Base-by-base conservation (phyloP, 1,284 basidiomycete species). In the Malassezia furfur region DNA sequence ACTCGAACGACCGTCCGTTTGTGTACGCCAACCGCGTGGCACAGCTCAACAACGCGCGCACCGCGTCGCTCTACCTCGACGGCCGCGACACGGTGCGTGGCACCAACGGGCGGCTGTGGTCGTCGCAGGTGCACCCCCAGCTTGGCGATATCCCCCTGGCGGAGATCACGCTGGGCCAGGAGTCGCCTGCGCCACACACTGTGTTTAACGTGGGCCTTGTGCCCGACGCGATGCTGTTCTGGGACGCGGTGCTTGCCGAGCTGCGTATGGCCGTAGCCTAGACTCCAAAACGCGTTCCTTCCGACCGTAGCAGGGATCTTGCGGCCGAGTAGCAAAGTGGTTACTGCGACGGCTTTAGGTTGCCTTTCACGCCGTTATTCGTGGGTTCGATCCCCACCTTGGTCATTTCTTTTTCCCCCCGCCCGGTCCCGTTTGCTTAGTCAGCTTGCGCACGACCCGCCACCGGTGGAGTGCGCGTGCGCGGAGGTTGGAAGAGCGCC, bases 51-150 rank as follows among this genome's bases (percentile, higher is more conserved):
- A 28, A 50, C 17, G 70, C 70, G 7, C 63, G 67, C 34, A 48
- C 40, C 12, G 63, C 66, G 11, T 60, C 57, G 4, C 40, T 70
- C 8, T 44, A 57, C 0, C 58, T 67, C 1, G 55, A 60, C 6
- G 65, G 65, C 3, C 60, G 60, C 25, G 68, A 70, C 32, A 51
- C 62, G 14, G 63, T 65, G 39, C 68, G 67, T 50, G 68, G 70
- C 9, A 49, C 54, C 46, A 25, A 37, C 11, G 34, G 58, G 49
- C 57, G 65, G 17, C 22, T 52, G 19, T 57, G 55, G 50, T 28
- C 44, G 2, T 7, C 39, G 17, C 4, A 14, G 9, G 31, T 17
- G 14, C 37, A 52, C 44, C 55, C 46, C 15, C 7, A 4, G 1
- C 32, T 57, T 5, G 44, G 50, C n/a, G 50, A 57, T n/a, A 52